Evolutionary conservation across 2,329 filamentous ascomycete species (phyloP), one percentile per base, ranked within the genome.

Genomic region (Apiospora saccharicola): DNA sequence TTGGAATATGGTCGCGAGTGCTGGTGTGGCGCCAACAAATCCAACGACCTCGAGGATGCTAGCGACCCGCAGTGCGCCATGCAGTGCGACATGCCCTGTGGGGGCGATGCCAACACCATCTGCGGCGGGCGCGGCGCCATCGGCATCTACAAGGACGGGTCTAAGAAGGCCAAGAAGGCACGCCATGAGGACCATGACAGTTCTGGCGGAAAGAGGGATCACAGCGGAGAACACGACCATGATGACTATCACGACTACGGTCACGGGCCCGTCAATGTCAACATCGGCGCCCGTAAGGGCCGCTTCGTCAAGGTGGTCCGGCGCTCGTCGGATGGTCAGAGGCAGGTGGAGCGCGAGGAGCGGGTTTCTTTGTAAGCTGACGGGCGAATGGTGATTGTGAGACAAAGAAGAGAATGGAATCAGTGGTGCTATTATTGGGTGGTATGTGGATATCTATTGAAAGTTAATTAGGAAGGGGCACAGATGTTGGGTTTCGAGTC

Each of bases 1-100:
- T 75, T 81, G 34, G 81, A 84, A 73, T 83, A 81, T 71, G 77
- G 75, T 4, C 73, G 72, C 12, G 80, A 85, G 74, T 85, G 83
- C 72, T 82, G 74, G 72, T 81, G 80, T 73, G 79, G 78, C 51
- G 41, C 30, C 16, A 22, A 1, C 53, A 61, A 37, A 30, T 61
- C 53, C 16, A 4, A 26, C 67, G 46, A 70, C 34, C 72, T 76
- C 34, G 57, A 75, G 70, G 72, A 73, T 44, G 73, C 75, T 8
- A 73, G 71, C n/a, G 74, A 75, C 46, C 75, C 75, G 46, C 53
- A 70, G 70, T 53, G 53, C 53, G 53, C 53, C 30, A 76, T 75
- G 75, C 72, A 74, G 70, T 76, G 75, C 72, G 73, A 75, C 26
- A 74, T 75, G 71, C n/a, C 70, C 24, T 76, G 75, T 49, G 73